Evolutionary conservation across 805 yeast species (phyloP), one percentile per base, ranked within the genome.

Genomic region (Metschnikowia shivogae): DNA sequence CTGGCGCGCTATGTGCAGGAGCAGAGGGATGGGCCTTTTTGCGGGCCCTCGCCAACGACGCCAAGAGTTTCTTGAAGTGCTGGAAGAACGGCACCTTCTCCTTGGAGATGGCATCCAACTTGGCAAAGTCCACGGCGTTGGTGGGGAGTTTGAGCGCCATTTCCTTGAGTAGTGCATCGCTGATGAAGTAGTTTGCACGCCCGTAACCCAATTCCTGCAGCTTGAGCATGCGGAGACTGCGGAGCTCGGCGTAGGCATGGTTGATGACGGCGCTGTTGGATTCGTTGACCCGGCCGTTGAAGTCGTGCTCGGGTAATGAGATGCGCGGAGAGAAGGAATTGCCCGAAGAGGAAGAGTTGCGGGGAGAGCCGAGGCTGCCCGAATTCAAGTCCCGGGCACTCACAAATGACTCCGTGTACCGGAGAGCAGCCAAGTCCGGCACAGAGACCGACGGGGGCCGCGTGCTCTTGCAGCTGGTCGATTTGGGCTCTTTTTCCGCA

Each of bases 101-200:
- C 45, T 61, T 55, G 24, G 61, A 57, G 14, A 73, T 60, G 5
- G 67, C 75, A 0, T 56, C 60, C 39, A 80, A 53, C 39, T 56
- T 59, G 6, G 67, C 61, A 58, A 69, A 84, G 34, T 72, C 83
- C 13, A 55, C 59, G 36, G 72, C 72, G 12, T 71, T 73, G 2
- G 70, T 67, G 1, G 89, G 89, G 28, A 83, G 64, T 40, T 63
- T 67, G 14, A 59, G 50, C 0, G 86, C 80, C 80, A 83, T 74
- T 36, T 78, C 81, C 47, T 72, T 70, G 46, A 82, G 57, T 0
- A 80, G 52, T 2, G 43, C 52, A 34, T 68, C 72, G 22, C 58
- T 47, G 3, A 67, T 40, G 12, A 60, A 50, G 30, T 55, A 58
- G 14, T 44, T 39, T 6, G 58, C 46, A 39, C 37, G 59, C 52